Evolutionary conservation across 495 filamentous ascomycete genomes (phyloP).

Genomic region (Penicillium canariense): DNA sequence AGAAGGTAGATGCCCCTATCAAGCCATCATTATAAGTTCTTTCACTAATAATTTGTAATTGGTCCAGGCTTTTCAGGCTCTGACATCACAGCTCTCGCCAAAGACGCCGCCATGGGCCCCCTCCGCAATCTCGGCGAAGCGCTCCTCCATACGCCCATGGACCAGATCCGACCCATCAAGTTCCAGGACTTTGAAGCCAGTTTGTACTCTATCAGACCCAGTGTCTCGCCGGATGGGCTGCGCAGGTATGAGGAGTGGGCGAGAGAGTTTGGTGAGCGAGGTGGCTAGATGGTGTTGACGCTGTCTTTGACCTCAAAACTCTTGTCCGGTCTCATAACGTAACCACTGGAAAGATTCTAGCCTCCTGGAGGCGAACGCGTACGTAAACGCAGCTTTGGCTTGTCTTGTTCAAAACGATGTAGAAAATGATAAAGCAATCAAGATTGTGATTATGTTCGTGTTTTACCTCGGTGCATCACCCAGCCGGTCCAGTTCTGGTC

Average conservation of each 20-base stretch:
- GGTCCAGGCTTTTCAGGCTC: slow-evolving; percentile 86
- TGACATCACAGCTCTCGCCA: slow-evolving; percentile 94
- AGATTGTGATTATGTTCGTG: background rate
- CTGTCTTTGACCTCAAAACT: background rate
- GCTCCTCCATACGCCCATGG: slow-evolving; percentile 84
- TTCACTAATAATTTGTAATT: slow-evolving; percentile 1
- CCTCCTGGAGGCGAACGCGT: no score
- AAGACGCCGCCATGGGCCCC: slow-evolving; percentile 98
- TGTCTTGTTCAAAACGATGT: background rate
- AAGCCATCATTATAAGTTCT: slow-evolving; percentile 4
- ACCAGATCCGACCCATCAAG: slow-evolving; percentile 86
- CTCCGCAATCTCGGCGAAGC: slow-evolving; percentile 88
- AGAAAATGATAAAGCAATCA: background rate
- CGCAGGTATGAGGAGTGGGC: slow-evolving; percentile 94
- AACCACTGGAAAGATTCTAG: background rate
- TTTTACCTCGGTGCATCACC: background rate
- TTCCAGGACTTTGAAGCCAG: slow-evolving; percentile 83
- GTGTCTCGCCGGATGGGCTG: slow-evolving; percentile 81
- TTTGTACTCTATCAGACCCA: slow-evolving; percentile 81
- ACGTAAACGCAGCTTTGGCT: background rate
- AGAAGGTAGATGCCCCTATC: slow-evolving; percentile 60
- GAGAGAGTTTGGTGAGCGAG: slow-evolving; percentile 85
- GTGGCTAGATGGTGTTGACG: slow-evolving; percentile 59
- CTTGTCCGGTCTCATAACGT: background rate
- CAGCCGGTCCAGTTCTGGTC: background rate